phyloP scores from a whole-genome alignment of 2,329 filamentous ascomycete genomes.

The Huntiella bhutanensis region DNA sequence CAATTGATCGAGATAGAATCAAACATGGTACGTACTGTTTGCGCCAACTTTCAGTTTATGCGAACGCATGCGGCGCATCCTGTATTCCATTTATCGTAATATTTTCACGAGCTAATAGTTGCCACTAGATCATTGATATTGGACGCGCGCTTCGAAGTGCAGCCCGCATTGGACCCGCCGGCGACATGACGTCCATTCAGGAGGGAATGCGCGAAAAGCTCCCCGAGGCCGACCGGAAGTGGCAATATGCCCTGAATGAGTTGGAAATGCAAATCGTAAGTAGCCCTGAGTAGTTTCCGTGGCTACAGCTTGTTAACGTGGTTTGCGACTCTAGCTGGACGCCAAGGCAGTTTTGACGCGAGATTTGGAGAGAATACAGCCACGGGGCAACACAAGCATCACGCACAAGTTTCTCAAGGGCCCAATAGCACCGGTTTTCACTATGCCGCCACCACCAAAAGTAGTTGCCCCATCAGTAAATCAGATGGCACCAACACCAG shows the following conservation, averaged over 20 bases:
- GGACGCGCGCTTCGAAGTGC: constrained; percentile 8
- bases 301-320: not conserved
- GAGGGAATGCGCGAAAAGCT: constrained; percentile 23
- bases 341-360: constrained; percentile 29
- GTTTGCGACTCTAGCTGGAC: constrained; percentile 16
- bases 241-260: constrained; percentile 35
- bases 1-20: constrained; percentile 8
- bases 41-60: too few relatives aligned
- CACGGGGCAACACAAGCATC: constrained; percentile 13
- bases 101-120: not conserved
- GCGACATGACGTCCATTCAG: constrained; percentile 9
- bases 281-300: not conserved
- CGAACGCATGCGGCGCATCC: too few relatives aligned
- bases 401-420: constrained; percentile 9
- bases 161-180: constrained; percentile 9
- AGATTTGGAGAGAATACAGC: constrained; percentile 13
- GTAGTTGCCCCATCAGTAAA: too few relatives aligned
- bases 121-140: constrained; percentile 7
- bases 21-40: constrained; percentile 3
- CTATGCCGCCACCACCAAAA: constrained; percentile 1
- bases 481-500: not conserved
- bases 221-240: constrained; percentile 26
- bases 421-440: constrained; percentile 1
- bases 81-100: not conserved
- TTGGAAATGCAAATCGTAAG: constrained; percentile 39